These are phyloP conservation scores for Aspergillus asperescens DNA, from an alignment of 495 filamentous ascomycete genomes.

Conservation along the genomic window DNA sequence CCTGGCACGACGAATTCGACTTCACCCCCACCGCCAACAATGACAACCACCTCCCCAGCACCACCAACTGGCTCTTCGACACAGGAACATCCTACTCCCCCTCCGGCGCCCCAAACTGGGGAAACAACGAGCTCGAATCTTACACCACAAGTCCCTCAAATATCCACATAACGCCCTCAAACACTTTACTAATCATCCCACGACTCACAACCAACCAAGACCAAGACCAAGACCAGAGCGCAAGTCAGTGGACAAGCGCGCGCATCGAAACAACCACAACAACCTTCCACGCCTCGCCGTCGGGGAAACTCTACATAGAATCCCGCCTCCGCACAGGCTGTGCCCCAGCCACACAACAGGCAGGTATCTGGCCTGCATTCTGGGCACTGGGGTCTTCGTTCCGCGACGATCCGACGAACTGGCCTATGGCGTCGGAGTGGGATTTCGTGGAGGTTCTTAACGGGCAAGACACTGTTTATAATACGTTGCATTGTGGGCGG, in stretches of 20 bases:
- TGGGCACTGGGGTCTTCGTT: slow-evolving; percentile 4
- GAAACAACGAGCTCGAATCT: slow-evolving; percentile 8
- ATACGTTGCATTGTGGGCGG: neutral
- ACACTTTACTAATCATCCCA: slow-evolving; percentile 3
- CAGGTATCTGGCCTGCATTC: slow-evolving; percentile 9
- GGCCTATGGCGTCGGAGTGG: slow-evolving; percentile 6
- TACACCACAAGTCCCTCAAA: slow-evolving; percentile 5
- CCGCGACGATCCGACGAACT: slow-evolving; percentile 1
- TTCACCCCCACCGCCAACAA: neutral
- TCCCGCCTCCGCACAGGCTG: slow-evolving; percentile 1
- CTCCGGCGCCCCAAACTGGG: slow-evolving; percentile 6
- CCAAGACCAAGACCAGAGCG: too few species aligned
- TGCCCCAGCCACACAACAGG: neutral
- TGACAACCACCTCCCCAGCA: neutral
- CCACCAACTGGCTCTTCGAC: slow-evolving; percentile 7
- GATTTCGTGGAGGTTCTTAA: slow-evolving; percentile 7
- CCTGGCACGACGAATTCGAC: slow-evolving; percentile 13
- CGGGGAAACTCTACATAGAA: slow-evolving; percentile 9
- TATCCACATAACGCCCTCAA: neutral
- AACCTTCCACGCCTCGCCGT: neutral
- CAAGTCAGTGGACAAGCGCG: slow-evolving; percentile 4
- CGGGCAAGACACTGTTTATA: neutral
- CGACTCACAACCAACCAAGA: neutral
- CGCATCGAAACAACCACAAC: slow-evolving; percentile 5
- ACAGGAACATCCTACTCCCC: slow-evolving; percentile 6